These are phyloP conservation scores for Hypocreales sp. DNA, from an alignment of 2,329 filamentous ascomycete species.

Conservation along the genomic window DNA sequence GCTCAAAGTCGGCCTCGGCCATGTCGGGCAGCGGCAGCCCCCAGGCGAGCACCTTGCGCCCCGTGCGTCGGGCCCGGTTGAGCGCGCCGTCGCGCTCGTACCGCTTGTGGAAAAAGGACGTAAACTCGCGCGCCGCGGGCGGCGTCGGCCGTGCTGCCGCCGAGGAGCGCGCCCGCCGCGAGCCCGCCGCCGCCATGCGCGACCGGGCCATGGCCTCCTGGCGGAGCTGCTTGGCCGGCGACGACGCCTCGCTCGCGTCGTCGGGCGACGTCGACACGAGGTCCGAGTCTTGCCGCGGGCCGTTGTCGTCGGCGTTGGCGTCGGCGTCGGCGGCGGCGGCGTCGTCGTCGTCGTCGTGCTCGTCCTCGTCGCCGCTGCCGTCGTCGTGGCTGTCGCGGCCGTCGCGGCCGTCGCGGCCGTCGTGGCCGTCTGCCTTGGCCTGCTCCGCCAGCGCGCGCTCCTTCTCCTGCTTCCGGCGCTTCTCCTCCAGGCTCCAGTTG, in stretches of 20 bases:
- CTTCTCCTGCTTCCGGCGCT: constrained; percentile 60
- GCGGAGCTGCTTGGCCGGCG: constrained; percentile 53
- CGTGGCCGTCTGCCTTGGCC: constrained; percentile 11
- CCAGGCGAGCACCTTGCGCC: constrained; percentile 62
- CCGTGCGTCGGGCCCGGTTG: constrained; percentile 53
- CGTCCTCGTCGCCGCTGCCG: constrained; percentile 19
- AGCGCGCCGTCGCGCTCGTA: constrained; percentile 69
- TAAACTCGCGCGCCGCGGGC: constrained; percentile 45
- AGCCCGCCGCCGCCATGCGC: constrained; percentile 20
- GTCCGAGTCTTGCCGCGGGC: no score
- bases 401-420: constrained; percentile 20
- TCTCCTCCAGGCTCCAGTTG: constrained; percentile 80
- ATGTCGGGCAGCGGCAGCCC: constrained; percentile 67
- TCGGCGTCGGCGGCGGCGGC: no score
- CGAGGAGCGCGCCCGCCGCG: constrained; percentile 8
- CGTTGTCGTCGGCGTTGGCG: no score
- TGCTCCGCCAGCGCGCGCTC: constrained; percentile 35
- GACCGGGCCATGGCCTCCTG: constrained; percentile 50
- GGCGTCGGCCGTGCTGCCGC: constrained; percentile 10
- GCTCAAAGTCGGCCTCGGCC: constrained; percentile 52
- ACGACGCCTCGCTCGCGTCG: constrained; percentile 30
- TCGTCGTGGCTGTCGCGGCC: constrained; percentile 9
- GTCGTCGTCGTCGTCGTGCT: no score
- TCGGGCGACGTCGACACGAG: constrained; percentile 32
- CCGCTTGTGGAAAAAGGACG: constrained; percentile 72